Evolutionary conservation across 257 asterid genomes (phyloP).

Genomic region (Marsdenia floribunda): DNA sequence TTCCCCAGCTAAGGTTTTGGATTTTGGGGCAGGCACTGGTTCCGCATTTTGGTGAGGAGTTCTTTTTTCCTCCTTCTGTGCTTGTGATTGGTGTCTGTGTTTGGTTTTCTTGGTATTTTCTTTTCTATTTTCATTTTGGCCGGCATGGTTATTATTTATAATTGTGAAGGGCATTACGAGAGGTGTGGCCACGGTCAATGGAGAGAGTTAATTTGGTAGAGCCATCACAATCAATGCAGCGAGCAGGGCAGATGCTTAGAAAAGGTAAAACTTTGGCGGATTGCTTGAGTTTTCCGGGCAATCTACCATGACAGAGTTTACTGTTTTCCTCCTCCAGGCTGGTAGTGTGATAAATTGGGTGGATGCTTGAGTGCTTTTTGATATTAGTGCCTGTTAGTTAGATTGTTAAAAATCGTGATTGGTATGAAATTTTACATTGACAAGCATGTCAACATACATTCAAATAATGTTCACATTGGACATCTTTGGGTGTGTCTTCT

Average conservation of each 20-base stretch:
- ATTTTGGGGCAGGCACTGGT: conserved; percentile 99
- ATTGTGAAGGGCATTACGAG: conserved; percentile 73
- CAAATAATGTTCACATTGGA: neutral
- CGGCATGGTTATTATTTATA: conserved; percentile 6
- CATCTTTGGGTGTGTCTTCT: neutral
- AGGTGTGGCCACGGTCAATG: conserved; percentile 88
- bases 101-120: neutral
- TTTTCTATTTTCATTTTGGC: neutral
- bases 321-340: neutral
- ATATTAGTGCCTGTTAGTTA: neutral
- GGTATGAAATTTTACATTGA: neutral
- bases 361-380: neutral
- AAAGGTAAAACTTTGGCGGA: conserved; percentile 42
- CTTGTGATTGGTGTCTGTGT: conserved; percentile 11
- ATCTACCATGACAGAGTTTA: neutral
- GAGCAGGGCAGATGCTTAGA: conserved; percentile 77
- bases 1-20: conserved; percentile 76
- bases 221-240: conserved; percentile 98
- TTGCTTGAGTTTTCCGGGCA: neutral
- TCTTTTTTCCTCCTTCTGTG: conserved; percentile 2
- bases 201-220: conserved; percentile 76
- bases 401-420: neutral
- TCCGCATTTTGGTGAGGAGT: conserved; percentile 88
- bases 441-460: neutral
- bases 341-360: neutral